These are phyloP conservation scores for Pilobolus umbonatus DNA, from an alignment of 192 early-diverging fungal species.

Conservation along the genomic window DNA sequence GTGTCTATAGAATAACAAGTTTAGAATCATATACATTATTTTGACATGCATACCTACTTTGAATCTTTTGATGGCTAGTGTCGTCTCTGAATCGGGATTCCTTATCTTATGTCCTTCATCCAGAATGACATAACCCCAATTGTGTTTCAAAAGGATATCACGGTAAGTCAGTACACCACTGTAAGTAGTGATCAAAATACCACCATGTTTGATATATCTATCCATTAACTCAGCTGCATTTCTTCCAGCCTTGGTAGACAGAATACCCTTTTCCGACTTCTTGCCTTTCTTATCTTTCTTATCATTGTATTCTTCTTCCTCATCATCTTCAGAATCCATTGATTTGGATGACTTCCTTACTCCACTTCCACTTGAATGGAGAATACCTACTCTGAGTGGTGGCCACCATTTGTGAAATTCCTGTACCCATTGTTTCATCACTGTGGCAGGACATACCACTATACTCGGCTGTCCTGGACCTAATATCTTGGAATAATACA, in stretches of 20 bases:
- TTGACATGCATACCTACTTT: constrained; percentile 9
- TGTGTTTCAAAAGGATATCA: constrained; percentile 57
- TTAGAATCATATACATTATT: neutral
- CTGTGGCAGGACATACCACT: constrained; percentile 74
- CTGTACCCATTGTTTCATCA: constrained; percentile 79
- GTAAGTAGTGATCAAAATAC: constrained; percentile 87
- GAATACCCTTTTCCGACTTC: constrained; percentile 5
- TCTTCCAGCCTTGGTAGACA: constrained; percentile 26
- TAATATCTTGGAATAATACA: constrained; percentile 68
- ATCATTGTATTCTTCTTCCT: constrained; percentile 21
- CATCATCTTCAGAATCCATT: constrained; percentile 18
- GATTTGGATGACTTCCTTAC: constrained; percentile 41
- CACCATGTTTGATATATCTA: constrained; percentile 48
- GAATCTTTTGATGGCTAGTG: constrained; percentile 64
- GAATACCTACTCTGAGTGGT: constrained; percentile 78
- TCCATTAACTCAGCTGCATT: constrained; percentile 45
- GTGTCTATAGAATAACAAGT: constrained; percentile 38
- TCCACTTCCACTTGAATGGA: constrained; percentile 84
- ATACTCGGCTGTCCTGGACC: constrained; percentile 41
- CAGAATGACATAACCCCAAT: constrained; percentile 84
- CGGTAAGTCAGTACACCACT: constrained; percentile 73
- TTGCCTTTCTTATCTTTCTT: constrained; percentile 4
- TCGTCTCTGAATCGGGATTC: constrained; percentile 90
- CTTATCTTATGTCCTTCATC: constrained; percentile 98
- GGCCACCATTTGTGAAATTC: constrained; percentile 85